These are phyloP conservation scores for Plantago coronopus DNA, from an alignment of 305 asterid genomes.

Conservation along the genomic window DNA sequence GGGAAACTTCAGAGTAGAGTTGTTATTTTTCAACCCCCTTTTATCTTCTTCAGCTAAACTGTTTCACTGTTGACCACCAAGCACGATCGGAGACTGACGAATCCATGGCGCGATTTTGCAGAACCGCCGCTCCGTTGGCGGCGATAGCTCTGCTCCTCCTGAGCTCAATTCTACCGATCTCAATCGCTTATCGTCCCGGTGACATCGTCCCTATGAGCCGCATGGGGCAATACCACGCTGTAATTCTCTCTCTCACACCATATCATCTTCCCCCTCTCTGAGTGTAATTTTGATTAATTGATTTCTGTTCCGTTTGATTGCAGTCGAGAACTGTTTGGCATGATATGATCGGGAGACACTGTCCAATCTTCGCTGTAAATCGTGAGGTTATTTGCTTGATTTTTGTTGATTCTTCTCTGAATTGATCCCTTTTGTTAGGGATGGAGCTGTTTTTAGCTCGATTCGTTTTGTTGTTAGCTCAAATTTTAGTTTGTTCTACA, in stretches of 20 bases:
- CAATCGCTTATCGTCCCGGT: slow-evolving; percentile 75
- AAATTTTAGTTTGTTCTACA: too few relatives aligned
- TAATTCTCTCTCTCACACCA: slow-evolving; percentile 23
- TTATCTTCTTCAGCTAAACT: too few relatives aligned
- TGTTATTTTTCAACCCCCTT: too few relatives aligned
- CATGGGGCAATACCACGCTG: slow-evolving; percentile 92
- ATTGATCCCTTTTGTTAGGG: slow-evolving; percentile 19
- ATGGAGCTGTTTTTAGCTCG: slow-evolving; percentile 5
- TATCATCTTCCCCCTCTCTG: not conserved
- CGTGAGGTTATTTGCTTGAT: slow-evolving; percentile 59
- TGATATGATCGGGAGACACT: slow-evolving; percentile 93
- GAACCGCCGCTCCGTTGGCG: slow-evolving; percentile 26
- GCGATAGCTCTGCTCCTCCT: slow-evolving; percentile 35
- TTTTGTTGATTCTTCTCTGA: not conserved
- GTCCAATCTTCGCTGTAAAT: slow-evolving; percentile 87
- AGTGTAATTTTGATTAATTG: slow-evolving; percentile 1
- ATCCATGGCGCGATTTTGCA: slow-evolving; percentile 39
- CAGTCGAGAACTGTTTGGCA: slow-evolving; percentile 93
- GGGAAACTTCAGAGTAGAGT: too few relatives aligned
- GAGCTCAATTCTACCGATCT: slow-evolving; percentile 32
- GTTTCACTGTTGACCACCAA: too few relatives aligned
- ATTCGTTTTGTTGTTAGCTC: too few relatives aligned
- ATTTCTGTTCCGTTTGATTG: slow-evolving; percentile 7
- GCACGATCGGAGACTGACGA: slow-evolving; percentile 27
- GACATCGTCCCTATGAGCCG: slow-evolving; percentile 91